phyloP scores from a whole-genome alignment of 176 grass and related monocot species.

The Raddia guianensis region DNA sequence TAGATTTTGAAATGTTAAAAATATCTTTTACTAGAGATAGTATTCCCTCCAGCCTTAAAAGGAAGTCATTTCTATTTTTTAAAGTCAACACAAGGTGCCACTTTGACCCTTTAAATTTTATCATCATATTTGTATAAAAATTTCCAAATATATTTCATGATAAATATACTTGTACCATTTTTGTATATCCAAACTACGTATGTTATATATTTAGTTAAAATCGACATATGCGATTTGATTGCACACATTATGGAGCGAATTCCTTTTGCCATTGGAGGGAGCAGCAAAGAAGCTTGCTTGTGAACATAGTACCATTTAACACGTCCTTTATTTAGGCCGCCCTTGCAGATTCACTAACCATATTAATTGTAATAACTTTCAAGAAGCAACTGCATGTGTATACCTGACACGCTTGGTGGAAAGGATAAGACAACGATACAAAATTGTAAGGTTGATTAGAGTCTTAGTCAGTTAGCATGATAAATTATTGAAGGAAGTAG shows the following conservation, averaged over 20 bases:
- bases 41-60: too few relatives aligned
- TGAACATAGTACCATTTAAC: background rate
- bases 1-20: background rate
- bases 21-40: background rate
- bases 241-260: too few relatives aligned
- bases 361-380: background rate
- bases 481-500: background rate
- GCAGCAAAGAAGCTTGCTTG: background rate
- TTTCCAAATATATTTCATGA: too few relatives aligned
- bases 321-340: background rate
- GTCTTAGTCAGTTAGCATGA: background rate
- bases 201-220: too few relatives aligned
- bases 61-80: too few relatives aligned
- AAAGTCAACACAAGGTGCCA: too few relatives aligned
- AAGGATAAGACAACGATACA: background rate
- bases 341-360: conserved; percentile 2
- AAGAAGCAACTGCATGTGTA: background rate
- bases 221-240: too few relatives aligned
- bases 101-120: too few relatives aligned
- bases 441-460: background rate
- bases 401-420: background rate
- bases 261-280: background rate
- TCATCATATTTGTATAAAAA: too few relatives aligned
- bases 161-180: too few relatives aligned
- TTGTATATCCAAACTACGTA: too few relatives aligned